These are phyloP conservation scores for Choanephora cucurbitarum DNA, from an alignment of 371 early-diverging fungal species.

Conservation along the genomic window DNA sequence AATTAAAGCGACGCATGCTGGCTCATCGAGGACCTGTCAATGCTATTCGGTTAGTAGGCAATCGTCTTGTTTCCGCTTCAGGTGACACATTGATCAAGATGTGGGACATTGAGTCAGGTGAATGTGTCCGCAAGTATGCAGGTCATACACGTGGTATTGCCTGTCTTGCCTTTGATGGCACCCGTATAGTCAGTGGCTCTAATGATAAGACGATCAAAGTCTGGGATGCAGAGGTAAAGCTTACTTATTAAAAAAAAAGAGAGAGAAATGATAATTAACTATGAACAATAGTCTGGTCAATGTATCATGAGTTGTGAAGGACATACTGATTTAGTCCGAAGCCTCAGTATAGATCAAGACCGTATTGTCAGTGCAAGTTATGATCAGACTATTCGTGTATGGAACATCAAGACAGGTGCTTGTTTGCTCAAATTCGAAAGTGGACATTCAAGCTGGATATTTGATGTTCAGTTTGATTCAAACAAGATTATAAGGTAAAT, in stretches of 20 bases:
- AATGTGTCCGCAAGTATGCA: conserved; percentile 62
- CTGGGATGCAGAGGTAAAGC: conserved; percentile 83
- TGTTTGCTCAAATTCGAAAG: conserved; percentile 64
- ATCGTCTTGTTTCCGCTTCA: conserved; percentile 81
- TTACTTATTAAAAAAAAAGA: too few species aligned
- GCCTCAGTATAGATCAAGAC: conserved; percentile 73
- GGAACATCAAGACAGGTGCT: conserved; percentile 69
- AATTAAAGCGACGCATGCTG: conserved; percentile 61
- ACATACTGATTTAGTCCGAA: conserved; percentile 93
- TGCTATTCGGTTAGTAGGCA: conserved; percentile 74
- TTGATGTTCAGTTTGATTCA: conserved; percentile 88
- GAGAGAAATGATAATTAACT: background rate
- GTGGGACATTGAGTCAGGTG: conserved; percentile 82
- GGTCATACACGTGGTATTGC: conserved; percentile 90
- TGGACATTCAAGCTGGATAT: conserved; percentile 91
- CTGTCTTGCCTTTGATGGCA: conserved; percentile 92
- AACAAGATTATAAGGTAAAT: conserved; percentile 76
- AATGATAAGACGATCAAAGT: conserved; percentile 94
- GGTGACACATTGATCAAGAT: conserved; percentile 88
- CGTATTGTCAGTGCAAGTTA: conserved; percentile 65
- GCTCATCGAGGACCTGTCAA: conserved; percentile 93
- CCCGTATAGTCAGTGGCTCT: conserved; percentile 89
- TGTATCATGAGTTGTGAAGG: conserved; percentile 67
- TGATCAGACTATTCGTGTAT: conserved; percentile 96
- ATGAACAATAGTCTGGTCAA: conserved; percentile 61